A percentile compares a stretch with the other conserved stretches of the same genome.
Conservation (phyloP, 805 yeast species). For the Groenewaldozyma salmanticensis region DNA sequence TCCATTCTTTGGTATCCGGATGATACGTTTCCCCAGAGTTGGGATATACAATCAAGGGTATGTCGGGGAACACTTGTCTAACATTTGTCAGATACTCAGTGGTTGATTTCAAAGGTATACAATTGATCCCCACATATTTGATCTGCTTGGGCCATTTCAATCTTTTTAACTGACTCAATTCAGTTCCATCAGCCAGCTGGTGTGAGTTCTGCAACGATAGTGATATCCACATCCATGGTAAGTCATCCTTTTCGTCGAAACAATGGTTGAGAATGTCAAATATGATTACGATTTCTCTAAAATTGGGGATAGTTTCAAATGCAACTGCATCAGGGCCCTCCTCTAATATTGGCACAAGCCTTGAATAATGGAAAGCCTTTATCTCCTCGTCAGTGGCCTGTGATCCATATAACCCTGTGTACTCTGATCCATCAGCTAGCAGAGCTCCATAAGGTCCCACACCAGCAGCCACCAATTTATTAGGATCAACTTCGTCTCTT, state of each 20-base stretch:
- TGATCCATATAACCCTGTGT: constrained; percentile 52
- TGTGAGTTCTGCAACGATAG: constrained; percentile 34
- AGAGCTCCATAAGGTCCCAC: constrained; percentile 74
- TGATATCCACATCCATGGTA: constrained; percentile 39
- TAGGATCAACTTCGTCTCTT: constrained; percentile 12
- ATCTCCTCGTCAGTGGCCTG: constrained; percentile 29
- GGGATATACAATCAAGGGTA: constrained; percentile 54
- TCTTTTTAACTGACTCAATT: constrained; percentile 21
- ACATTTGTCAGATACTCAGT: constrained; percentile 32
- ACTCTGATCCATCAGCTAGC: constrained; percentile 60
- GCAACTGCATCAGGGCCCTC: constrained; percentile 43
- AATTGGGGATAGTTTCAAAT: constrained; percentile 64
- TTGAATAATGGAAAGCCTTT: constrained; percentile 40
- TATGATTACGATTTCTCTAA: constrained; percentile 45
- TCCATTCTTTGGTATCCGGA: constrained; percentile 37
- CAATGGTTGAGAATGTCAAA: constrained; percentile 34
- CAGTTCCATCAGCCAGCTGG: constrained; percentile 43
- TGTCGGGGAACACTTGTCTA: constrained; percentile 12
- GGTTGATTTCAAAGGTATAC: constrained; percentile 42
- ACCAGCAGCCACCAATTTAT: constrained; percentile 43
- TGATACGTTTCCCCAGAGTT: constrained; percentile 66
- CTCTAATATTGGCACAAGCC: constrained; percentile 32
- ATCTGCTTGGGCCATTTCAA: not conserved
- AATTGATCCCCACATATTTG: constrained; percentile 50
- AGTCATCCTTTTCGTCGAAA: constrained; percentile 20